These are phyloP conservation scores for Penicillium sp. DNA, from an alignment of 2,329 filamentous ascomycete species.

Conservation along the genomic window DNA sequence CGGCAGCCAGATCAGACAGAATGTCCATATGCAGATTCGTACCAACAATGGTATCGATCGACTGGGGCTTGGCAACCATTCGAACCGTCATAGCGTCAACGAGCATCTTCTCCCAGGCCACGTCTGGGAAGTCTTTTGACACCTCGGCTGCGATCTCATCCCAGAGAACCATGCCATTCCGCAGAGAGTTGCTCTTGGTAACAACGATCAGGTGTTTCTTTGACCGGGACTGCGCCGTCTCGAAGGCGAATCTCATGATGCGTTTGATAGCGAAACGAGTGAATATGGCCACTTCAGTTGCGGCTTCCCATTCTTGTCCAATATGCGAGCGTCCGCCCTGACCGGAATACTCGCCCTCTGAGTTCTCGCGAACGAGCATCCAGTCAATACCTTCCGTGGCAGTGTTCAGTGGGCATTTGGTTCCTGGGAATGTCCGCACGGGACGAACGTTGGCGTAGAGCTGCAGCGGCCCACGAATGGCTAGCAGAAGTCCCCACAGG, in stretches of 20 bases:
- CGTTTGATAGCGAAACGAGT: slow-evolving; percentile 57
- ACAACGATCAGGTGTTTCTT: slow-evolving; percentile 58
- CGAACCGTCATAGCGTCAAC: slow-evolving; percentile 62
- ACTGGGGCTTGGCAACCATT: slow-evolving; percentile 57
- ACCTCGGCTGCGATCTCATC: slow-evolving; percentile 57
- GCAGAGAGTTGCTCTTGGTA: slow-evolving; percentile 60
- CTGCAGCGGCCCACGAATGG: slow-evolving; percentile 60
- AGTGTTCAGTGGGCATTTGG: slow-evolving; percentile 54
- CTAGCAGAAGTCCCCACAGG: slow-evolving; percentile 60
- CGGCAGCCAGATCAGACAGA: slow-evolving; percentile 70
- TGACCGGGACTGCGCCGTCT: slow-evolving; percentile 52
- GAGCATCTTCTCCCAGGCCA: slow-evolving; percentile 59
- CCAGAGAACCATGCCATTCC: slow-evolving; percentile 62
- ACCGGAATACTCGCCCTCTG: slow-evolving; percentile 60
- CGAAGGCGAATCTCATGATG: slow-evolving; percentile 59
- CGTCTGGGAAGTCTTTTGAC: slow-evolving; percentile 55
- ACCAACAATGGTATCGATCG: slow-evolving; percentile 58
- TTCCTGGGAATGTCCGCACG: slow-evolving; percentile 55
- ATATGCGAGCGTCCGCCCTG: slow-evolving; percentile 59
- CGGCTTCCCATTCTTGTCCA: slow-evolving; percentile 56
- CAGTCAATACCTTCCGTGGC: slow-evolving; percentile 57
- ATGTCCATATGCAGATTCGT: slow-evolving; percentile 66
- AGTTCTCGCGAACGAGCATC: slow-evolving; percentile 61
- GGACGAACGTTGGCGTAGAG: slow-evolving; percentile 63
- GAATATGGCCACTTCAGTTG: slow-evolving; percentile 60